Conservation (phyloP, 176 grass and related monocot genomes). For the Puccinellia tenuiflora region DNA sequence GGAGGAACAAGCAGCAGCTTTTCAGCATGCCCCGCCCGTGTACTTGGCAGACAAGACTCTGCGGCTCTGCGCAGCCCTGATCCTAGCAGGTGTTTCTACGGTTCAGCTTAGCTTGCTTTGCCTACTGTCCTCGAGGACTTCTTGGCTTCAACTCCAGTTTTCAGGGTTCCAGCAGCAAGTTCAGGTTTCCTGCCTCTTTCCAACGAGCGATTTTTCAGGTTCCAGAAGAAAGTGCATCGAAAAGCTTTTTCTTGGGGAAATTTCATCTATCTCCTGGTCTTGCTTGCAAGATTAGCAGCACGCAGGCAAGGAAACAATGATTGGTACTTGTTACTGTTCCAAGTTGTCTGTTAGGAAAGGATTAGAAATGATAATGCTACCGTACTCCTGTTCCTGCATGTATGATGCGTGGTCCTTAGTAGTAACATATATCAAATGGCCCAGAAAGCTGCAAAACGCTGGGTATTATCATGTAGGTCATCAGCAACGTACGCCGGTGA, state of each 20-base stretch:
- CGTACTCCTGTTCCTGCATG: neutral
- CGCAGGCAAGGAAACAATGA: neutral
- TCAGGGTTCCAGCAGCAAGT: neutral
- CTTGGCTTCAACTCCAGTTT: constrained; percentile 26
- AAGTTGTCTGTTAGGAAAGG: constrained; percentile 1
- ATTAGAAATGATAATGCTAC: neutral
- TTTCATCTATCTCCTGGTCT: neutral
- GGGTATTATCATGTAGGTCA: constrained; percentile 11
- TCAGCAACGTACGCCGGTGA: constrained; percentile 1
- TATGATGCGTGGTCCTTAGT: constrained; percentile 7
- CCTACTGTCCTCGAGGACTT: neutral
- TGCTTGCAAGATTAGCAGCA: neutral
- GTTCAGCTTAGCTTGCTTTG: neutral
- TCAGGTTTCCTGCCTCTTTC: neutral
- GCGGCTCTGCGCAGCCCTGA: neutral
- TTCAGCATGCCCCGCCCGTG: constrained; percentile 2
- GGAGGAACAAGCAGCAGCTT: neutral
- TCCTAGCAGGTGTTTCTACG: neutral
- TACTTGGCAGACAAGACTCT: constrained; percentile 22
- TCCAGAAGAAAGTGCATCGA: too few species aligned
- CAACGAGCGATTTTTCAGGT: neutral
- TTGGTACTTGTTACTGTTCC: neutral
- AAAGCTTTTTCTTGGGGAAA: neutral
- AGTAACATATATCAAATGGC: neutral
- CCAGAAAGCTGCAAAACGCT: constrained; percentile 23